Evolutionary conservation across 768 basidiomycete genomes (phyloP), one percentile per base, ranked within the genome.

Genomic region (Podaxis sp.): DNA sequence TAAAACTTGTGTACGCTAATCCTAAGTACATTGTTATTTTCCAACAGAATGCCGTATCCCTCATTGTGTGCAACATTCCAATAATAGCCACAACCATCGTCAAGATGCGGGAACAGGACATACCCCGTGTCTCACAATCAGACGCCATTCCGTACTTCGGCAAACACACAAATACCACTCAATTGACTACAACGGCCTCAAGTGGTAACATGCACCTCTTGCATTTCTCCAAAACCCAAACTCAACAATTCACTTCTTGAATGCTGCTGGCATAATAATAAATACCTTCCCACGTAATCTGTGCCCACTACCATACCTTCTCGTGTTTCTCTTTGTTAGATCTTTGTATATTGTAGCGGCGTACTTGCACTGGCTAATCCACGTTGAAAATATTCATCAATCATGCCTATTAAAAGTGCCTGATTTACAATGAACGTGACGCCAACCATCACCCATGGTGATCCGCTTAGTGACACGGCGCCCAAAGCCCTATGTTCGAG

Each of bases 21-120:
- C 6, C 17, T 33, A 37, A 8, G 2, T 13, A 24, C 55, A 13
- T 13, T 8, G 4, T 22, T 17, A n/a, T 2, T 50, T 33, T 33
- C 33, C 33, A 9, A 27, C 40, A 57, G 55, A 57, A 27, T 6
- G 38, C 40, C 6, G 24, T 57, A 27, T 57, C 55, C 41, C 40
- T 57, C 38, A 43, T 57, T 22, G 55, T 57, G 12, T 57, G 41
- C 55, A 57, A 57, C 40, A 43, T 57, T n/a, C 55, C 55, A 1
- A 37, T 57, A 11, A 27, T 57, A 17, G 55, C 17, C 11, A 57
- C 55, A n/a, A 40, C 55, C 25, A 25, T 57, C 6, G 6, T 57
- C 24, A 57, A 57, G 24, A 3, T 43, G 36, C 55, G 24, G 27
- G 15, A 43, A 25, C 38, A 46, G 24, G 41, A 33, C 7, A 25